phyloP scores from a whole-genome alignment of 2,329 filamentous ascomycete species.

The Juglanconis oblonga region DNA sequence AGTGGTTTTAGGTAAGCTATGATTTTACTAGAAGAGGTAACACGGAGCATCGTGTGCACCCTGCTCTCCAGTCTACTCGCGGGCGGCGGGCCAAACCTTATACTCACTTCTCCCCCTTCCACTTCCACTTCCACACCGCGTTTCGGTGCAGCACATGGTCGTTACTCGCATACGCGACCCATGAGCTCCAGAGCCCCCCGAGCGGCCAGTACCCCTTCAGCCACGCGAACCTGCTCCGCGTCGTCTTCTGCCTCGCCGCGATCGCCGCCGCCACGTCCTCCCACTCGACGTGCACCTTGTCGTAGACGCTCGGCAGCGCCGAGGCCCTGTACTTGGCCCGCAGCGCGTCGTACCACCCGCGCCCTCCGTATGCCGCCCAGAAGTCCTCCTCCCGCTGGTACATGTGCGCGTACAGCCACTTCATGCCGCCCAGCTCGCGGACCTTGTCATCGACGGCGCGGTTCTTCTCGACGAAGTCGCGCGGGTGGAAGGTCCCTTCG shows the following conservation, averaged over 20 bases:
- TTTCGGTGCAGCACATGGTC: conserved; percentile 53
- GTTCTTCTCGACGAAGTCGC: conserved; percentile 67
- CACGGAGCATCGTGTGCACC: too few species aligned
- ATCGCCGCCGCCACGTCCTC: conserved; percentile 34
- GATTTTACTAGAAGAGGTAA: too few species aligned
- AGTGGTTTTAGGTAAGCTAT: too few species aligned
- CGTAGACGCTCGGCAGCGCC: conserved; percentile 64
- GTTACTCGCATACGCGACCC: conserved; percentile 54
- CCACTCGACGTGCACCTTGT: conserved; percentile 59
- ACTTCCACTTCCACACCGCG: conserved; percentile 52
- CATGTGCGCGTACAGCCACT: conserved; percentile 84
- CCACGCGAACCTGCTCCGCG: conserved; percentile 34
- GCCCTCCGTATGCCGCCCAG: conserved; percentile 60
- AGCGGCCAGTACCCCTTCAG: conserved; percentile 53
- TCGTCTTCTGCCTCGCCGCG: conserved; percentile 35
- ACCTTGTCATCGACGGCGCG: conserved; percentile 69
- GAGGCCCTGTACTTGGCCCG: conserved; percentile 60
- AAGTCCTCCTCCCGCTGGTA: conserved; percentile 74
- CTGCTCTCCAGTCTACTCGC: too few species aligned
- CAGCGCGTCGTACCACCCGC: conserved; percentile 60
- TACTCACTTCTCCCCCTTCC: conserved; percentile 11
- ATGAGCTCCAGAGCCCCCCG: conserved; percentile 58
- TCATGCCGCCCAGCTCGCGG: conserved; percentile 68
- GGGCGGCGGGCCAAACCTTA: not conserved
- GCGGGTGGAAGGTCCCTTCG: conserved; percentile 54